A percentile compares a stretch with the other conserved stretches of the same genome.
Conservation (phyloP, 2,329 filamentous ascomycete genomes). For the Beauveria medogensis region DNA sequence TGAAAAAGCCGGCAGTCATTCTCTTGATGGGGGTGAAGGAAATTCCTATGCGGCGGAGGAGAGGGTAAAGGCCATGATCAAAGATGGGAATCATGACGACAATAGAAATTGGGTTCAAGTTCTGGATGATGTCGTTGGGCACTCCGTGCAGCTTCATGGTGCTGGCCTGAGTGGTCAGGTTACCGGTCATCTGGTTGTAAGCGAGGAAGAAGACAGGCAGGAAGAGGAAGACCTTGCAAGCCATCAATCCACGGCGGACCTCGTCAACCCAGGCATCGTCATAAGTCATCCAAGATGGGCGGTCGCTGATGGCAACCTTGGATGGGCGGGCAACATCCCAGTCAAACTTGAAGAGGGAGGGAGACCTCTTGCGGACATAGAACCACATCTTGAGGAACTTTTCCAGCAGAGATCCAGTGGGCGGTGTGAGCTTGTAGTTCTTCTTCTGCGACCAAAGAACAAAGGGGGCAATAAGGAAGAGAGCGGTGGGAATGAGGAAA, state of each 20-base stretch:
- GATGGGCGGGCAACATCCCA: conserved; percentile 66
- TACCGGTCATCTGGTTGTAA: conserved; percentile 54
- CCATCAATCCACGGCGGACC: conserved; percentile 59
- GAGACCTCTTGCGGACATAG: conserved; percentile 55
- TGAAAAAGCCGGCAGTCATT: conserved; percentile 62
- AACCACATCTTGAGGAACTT: conserved; percentile 56
- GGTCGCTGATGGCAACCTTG: conserved; percentile 43
- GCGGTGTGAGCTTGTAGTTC: conserved; percentile 53
- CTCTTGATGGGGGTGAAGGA: conserved; percentile 69
- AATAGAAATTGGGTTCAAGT: conserved; percentile 67
- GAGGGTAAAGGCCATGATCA: conserved; percentile 62
- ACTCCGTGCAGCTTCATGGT: conserved; percentile 61
- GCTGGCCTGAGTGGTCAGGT: conserved; percentile 55
- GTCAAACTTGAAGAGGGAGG: conserved; percentile 54
- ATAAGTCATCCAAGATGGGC: conserved; percentile 70
- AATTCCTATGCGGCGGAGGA: conserved; percentile 54
- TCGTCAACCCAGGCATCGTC: conserved; percentile 80
- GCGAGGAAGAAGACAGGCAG: conserved; percentile 55
- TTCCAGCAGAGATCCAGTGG: conserved; percentile 62
- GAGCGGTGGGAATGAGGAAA: conserved; percentile 56
- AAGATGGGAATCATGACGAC: conserved; percentile 68
- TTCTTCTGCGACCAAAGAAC: conserved; percentile 54
- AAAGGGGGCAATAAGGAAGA: conserved; percentile 55
- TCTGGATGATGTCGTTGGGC: conserved; percentile 71
- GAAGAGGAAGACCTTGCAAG: conserved; percentile 65